Evolutionary conservation across 2,329 filamentous ascomycete genomes (phyloP), one percentile per base, ranked within the genome.

Genomic region (Taxawa tesnikishii): DNA sequence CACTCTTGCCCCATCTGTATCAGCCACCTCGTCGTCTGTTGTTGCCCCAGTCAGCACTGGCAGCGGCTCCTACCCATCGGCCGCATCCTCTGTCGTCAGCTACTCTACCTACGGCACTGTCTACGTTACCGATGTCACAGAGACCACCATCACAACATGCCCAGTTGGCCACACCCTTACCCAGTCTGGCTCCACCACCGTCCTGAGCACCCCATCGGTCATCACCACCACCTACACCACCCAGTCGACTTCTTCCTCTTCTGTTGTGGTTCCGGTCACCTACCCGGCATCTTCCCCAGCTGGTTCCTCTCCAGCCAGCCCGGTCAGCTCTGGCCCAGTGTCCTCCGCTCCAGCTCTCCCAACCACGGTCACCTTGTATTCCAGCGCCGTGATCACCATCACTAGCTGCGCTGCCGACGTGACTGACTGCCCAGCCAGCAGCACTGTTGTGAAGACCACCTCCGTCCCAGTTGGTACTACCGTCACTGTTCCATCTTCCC

Each of bases 1-100:
- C 56, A 64, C 60, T 5, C 54, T 68, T n/a, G 51, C 53, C 16
- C 58, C 59, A 14, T 64, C 75, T 47, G 31, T 15, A 18, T 15
- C 41, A 26, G 26, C 21, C 11, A 24, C 33, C 17, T 33, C 34
- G 10, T 27, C 29, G 23, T 19, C 17, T 3, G 28, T 24, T 25
- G 39, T 31, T 26, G 27, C 30, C 14, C 18, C 39, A n/a, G 31
- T 32, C 29, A 35, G 25, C 14, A 38, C 28, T 27, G 26, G 33
- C 16, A 30, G 24, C 28, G 39, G 28, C 32, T 13, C 41, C 5
- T 36, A 36, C 28, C 29, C 38, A 30, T 39, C 43, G 14, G 39
- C 30, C 24, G 31, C 32, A n/a, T 33, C 41, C 14, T 36, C 33
- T 26, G 35, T 35, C 42, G 28, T 30, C 23, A 34, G n/a, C n/a